Evolutionary conservation across 23 red algal genomes (phyloP), one percentile per base, ranked within the genome.

Genomic region (Chondrus crispus): DNA sequence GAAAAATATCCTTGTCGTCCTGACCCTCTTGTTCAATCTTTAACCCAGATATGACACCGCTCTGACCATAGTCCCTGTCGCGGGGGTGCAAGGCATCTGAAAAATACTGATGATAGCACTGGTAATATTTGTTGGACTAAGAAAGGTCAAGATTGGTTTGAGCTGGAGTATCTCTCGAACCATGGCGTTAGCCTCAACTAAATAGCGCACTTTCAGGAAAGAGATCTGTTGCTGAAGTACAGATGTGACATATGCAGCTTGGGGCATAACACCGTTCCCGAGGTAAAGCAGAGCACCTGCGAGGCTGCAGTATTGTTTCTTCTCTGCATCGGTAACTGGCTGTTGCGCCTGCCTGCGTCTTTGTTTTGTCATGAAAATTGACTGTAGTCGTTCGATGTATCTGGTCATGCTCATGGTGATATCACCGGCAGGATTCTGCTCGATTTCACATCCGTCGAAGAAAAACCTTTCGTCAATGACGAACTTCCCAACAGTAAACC

Each of bases 111-210:
- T n/a, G n/a, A n/a, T n/a, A n/a, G n/a, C n/a, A n/a, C n/a, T n/a
- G n/a, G n/a, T n/a, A n/a, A n/a, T n/a, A n/a, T n/a, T n/a, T n/a
- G n/a, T 54, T 54, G 12, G 50, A 14, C 50, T 54, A 20, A 12
- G 20, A 20, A 54, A 54, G 50, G 13, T 54, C 13, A 54, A 20
- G 4, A 85, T 39, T 10, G 57, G 81, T 16, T 42, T 10, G 5
- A 85, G 81, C 5, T 64, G 7, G 18, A 46, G 7, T 3, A 85
- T 18, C 37, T 85, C 81, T 5, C 10, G 14, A 39, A 85, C 7
- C 54, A 85, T 68, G 4, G 54, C 14, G 46, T 85, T 85, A 9
- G 81, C 81, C 13, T 85, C 81, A 22, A 85, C 81, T 4, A 85
- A 5, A 29, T 85, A 39, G 8, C 39, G 38, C 33, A 85, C 58